Percentiles rank a stretch among this genome's conserved stretches.
These are phyloP conservation scores for Citrullus amarus DNA, from an alignment of 306 rosid species.

Conservation along the genomic window DNA sequence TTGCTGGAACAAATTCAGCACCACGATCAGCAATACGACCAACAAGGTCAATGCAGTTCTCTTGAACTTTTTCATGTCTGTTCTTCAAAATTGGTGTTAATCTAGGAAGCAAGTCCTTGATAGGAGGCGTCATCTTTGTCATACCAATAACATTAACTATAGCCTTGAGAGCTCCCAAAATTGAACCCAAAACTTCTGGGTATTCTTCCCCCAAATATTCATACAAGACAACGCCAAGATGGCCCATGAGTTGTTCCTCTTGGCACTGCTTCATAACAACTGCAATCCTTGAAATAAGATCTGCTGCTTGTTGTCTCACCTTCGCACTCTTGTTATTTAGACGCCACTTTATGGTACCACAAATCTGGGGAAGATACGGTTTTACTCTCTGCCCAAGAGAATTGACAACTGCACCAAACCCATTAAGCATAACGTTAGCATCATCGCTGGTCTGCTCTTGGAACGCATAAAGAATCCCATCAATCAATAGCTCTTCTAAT, in stretches of 20 bases:
- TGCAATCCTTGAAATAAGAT: conserved; percentile 87
- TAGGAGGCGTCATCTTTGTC: conserved; percentile 99
- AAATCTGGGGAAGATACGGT: conserved; percentile 88
- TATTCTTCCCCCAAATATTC: conserved; percentile 97
- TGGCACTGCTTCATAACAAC: conserved; percentile 99
- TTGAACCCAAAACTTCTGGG: conserved; percentile 90
- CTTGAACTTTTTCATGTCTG: conserved; percentile 94
- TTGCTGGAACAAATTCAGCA: conserved; percentile 92
- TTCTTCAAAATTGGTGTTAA: conserved; percentile 91
- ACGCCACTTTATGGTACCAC: conserved; percentile 98
- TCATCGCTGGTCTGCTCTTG: conserved; percentile 99
- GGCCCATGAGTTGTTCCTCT: conserved; percentile 94
- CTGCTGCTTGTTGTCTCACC: conserved; percentile 95
- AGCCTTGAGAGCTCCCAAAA: conserved; percentile 88
- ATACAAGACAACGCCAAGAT: conserved; percentile 90
- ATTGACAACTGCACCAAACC: conserved; percentile 91
- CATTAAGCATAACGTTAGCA: conserved; percentile 95
- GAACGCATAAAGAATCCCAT: conserved; percentile 92
- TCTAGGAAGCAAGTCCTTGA: conserved; percentile 89
- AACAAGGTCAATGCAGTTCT: conserved; percentile 88
- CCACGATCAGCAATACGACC: conserved; percentile 98
- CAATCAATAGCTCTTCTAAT: conserved; percentile 87
- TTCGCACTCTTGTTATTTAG: conserved; percentile 94
- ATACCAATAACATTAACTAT: conserved; percentile 96
- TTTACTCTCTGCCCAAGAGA: conserved; percentile 93